Evolutionary conservation across 2,329 filamentous ascomycete species (phyloP).

Genomic region (Xylaria sp.): DNA sequence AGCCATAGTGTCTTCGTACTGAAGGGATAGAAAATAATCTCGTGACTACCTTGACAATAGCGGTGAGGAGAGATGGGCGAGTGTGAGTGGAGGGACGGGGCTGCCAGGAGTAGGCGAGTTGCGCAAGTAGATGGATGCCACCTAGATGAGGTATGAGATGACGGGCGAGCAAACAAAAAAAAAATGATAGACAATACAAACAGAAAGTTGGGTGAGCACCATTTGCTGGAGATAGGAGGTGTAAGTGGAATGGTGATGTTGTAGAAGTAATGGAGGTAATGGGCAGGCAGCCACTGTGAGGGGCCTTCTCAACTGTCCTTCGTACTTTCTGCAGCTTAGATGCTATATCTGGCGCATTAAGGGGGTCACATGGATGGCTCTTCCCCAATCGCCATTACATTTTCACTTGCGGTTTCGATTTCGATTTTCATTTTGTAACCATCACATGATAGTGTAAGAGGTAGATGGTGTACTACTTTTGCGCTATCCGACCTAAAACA

Average conservation of each 20-base stretch:
- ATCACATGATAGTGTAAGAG: no score
- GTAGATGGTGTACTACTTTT: no score
- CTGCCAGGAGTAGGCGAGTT: not conserved
- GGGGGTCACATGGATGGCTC: no score
- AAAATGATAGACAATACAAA: not conserved
- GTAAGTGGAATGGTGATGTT: not conserved
- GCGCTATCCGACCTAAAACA: no score
- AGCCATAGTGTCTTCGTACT: slow-evolving; percentile 30
- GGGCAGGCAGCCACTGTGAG: not conserved
- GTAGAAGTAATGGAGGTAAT: no score
- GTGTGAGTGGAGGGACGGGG: not conserved
- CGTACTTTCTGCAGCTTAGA: no score
- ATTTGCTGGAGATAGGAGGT: not conserved
- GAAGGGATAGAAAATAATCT: slow-evolving; percentile 4
- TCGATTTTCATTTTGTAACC: no score
- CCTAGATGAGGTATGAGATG: not conserved
- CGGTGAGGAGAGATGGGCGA: not conserved
- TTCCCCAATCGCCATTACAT: no score
- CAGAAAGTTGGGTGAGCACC: not conserved
- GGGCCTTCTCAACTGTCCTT: no score
- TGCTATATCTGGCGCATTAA: no score
- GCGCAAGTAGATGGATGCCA: not conserved
- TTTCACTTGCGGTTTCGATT: no score
- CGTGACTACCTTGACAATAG: slow-evolving; percentile 3
- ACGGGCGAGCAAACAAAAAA: slow-evolving; percentile 6